Base-by-base conservation (phyloP, 306 rosid genomes). In the Prunus campanulata region DNA sequence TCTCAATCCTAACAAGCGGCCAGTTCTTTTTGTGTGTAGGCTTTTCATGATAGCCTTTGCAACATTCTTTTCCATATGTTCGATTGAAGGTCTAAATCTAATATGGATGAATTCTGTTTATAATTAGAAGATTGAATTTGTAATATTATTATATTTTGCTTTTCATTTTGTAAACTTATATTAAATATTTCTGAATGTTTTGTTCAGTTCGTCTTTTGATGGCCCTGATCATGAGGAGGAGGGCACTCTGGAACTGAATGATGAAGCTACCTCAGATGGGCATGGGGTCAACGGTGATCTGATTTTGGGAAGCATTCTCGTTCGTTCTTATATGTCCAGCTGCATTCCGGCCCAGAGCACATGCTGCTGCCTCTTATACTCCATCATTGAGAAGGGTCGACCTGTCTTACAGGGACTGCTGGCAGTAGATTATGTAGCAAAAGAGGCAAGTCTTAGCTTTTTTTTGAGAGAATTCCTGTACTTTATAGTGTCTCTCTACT, bases 271-370 rank as follows among this genome's bases (percentile, higher is more conserved):
- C 67, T 79, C 78, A 80, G 87, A 91, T 73, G 93, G 92, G 68
- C 80, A 81, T 74, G 87, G 86, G 86, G 82, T 75, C 72, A 91
- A 89, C 51, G 91, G 92, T 29, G 47, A 62, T 80, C 73, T 83
- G 44, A 73, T 78, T 73, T 73, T 70, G 80, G 60, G 81, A 24
- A 30, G 76, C 71, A 59, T 77, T 75, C 81, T 29, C 32, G 32
- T 29, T 80, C 72, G 52, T 77, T 73, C 80, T 82, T 91, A 51
- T 78, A 96, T 97, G 99, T 88, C 99, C 98, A 11, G 99, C 99
- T 80, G 92, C 98, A 79, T 96, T 96, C 83, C 97, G 99, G 52
- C 99, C 98, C 11, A 88, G 99, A 85, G 92, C 98, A 72, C 98
- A 91, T 82, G 79, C 94, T 80, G 86, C 86, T 83, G 80, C 87